Percentiles rank a stretch among this genome's conserved stretches.
Conservation (phyloP, 371 early-diverging fungal species). For the Funneliformis caledonium region DNA sequence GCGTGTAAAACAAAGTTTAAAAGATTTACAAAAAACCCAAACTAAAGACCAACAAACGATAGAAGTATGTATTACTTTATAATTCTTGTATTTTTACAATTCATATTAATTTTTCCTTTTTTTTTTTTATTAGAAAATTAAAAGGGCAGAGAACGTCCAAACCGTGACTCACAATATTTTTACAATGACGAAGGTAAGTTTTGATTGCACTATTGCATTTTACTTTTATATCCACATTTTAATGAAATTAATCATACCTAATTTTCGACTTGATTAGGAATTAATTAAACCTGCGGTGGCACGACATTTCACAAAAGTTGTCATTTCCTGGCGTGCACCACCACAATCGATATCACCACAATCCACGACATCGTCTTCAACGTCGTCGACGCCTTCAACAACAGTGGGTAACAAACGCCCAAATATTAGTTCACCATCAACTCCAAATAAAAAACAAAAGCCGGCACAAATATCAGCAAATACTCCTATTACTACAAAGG, state of each 20-base stretch:
- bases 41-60: conserved; percentile 19
- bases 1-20: conserved; percentile 29
- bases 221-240: background rate
- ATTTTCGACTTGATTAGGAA: background rate
- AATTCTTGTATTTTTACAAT: background rate
- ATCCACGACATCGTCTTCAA: background rate
- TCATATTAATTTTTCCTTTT: background rate
- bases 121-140: conserved; percentile 21
- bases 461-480: background rate
- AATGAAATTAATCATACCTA: background rate
- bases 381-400: background rate
- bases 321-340: conserved; percentile 10
- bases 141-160: conserved; percentile 22
- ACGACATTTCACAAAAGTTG: conserved; percentile 14
- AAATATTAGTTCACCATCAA: background rate
- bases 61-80: background rate
- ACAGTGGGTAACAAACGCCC: background rate
- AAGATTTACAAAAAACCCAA: conserved; percentile 25
- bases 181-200: conserved; percentile 29
- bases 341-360: background rate
- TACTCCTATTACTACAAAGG: background rate
- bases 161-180: conserved; percentile 28
- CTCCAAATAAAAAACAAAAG: conserved; percentile 24
- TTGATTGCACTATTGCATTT: background rate
- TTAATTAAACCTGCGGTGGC: conserved; percentile 15